Evolutionary conservation across 2,329 filamentous ascomycete genomes (phyloP).

Genomic region (Ophiostoma novo-ulmi): DNA sequence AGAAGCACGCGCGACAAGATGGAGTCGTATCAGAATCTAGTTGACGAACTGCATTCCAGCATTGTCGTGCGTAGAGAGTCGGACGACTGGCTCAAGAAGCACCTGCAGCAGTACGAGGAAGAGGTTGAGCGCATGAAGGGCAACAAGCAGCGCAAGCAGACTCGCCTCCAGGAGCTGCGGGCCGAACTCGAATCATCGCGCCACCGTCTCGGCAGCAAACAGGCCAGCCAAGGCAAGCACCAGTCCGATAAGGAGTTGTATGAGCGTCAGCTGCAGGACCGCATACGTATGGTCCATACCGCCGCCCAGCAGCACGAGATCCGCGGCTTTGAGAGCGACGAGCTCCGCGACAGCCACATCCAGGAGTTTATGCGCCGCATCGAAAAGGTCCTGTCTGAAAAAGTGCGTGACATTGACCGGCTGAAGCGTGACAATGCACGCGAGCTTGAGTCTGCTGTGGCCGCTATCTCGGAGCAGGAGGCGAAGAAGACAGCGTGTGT

Average conservation of each 20-base stretch:
- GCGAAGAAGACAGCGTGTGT: slow-evolving; percentile 65
- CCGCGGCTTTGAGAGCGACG: slow-evolving; percentile 69
- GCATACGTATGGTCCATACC: slow-evolving; percentile 70
- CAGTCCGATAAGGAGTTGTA: slow-evolving; percentile 84
- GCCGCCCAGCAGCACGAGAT: slow-evolving; percentile 73
- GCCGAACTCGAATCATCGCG: slow-evolving; percentile 43
- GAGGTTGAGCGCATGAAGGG: slow-evolving; percentile 61
- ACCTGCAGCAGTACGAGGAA: slow-evolving; percentile 72
- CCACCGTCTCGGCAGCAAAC: slow-evolving; percentile 46
- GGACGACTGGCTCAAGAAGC: slow-evolving; percentile 67
- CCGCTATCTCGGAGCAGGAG: slow-evolving; percentile 65
- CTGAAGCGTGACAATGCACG: slow-evolving; percentile 66
- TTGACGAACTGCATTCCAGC: slow-evolving; percentile 64
- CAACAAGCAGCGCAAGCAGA: slow-evolving; percentile 58
- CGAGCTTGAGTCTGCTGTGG: slow-evolving; percentile 70
- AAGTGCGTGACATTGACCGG: slow-evolving; percentile 65
- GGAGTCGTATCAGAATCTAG: slow-evolving; percentile 62
- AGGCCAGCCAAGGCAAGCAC: slow-evolving; percentile 67
- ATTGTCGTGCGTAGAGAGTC: slow-evolving; percentile 67
- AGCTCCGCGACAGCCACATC: slow-evolving; percentile 68
- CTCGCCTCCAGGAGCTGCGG: slow-evolving; percentile 62
- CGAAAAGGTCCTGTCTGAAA: slow-evolving; percentile 68
- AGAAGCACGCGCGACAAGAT: slow-evolving; percentile 72
- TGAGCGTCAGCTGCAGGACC: slow-evolving; percentile 68
- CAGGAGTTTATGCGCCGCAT: slow-evolving; percentile 73